Base-by-base conservation (phyloP, 345 rosid genomes). In the Hibiscus tridactylites region DNA sequence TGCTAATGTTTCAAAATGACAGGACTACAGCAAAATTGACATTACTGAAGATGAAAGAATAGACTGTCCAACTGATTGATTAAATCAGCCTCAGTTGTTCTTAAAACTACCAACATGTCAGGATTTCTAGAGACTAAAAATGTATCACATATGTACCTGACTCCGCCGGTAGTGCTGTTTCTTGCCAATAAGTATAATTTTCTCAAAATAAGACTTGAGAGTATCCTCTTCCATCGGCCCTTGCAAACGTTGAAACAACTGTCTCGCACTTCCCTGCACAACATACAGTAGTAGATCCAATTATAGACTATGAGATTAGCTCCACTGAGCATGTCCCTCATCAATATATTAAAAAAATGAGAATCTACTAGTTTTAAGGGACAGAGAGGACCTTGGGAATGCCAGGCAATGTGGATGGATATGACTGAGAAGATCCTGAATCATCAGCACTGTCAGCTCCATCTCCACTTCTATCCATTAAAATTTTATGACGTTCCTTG, bases 371-470 rank as follows among this genome's bases (percentile, higher is more conserved):
- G 57, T 69, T 57, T 35, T 62, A 39, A 61, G 70, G 54, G 21
- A 64, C 16, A 63, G 39, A 66, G 71, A 74, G 28, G 62, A 85
- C 99, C 98, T 91, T 91, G 2, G 99, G 99, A 57, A 96, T 96
- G 85, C 99, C 99, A 77, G 99, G 99, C 80, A 96, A 83, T 73
- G 98, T 90, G 73, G 99, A 95, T 62, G 99, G 99, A 81, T 96
- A 96, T 79, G 99, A 83, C 85, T 88, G 97, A 65, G 97, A 96
- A 74, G 95, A 88, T 65, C 98, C 97, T 49, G 96, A 92, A 83
- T 96, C 99, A 79, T 96, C 98, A 72, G 98, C 97, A 80, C 99
- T 96, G 75, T 96, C 99, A 77, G 94, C 91, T 11, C 96, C 99
- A 81, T 96, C 99, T 73, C 95, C 90, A 78, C 80, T 84, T 78